Conservation (phyloP, 163 green algal species). For the Scenedesmus sp. region DNA sequence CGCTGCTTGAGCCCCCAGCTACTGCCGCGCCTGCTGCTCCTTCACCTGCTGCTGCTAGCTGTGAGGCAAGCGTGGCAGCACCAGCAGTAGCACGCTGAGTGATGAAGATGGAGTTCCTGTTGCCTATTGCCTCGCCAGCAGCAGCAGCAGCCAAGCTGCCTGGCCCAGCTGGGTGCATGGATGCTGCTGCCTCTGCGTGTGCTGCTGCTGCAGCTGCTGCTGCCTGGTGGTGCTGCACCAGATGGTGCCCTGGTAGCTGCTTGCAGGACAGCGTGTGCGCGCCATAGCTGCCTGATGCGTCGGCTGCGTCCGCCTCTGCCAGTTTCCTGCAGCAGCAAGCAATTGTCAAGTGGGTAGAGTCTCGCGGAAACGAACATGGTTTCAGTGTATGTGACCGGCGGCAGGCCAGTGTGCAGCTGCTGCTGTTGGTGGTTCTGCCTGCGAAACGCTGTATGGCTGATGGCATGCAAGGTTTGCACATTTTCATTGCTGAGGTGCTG, state of each 20-base stretch:
- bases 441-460: not conserved
- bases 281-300: constrained; percentile 36
- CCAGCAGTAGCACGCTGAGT: constrained; percentile 39
- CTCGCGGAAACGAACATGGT: not conserved
- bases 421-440: not conserved
- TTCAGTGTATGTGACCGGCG: not conserved
- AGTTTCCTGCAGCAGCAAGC: not conserved
- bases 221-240: constrained; percentile 36
- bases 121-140: not conserved
- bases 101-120: constrained; percentile 29
- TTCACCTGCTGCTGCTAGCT: not conserved
- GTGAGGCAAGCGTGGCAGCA: not conserved
- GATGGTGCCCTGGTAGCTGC: constrained; percentile 1
- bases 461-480: too few relatives aligned
- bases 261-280: not conserved
- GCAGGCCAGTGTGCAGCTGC: not conserved
- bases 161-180: not conserved
- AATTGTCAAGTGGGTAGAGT: not conserved
- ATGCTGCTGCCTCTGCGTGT: constrained; percentile 8
- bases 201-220: constrained; percentile 12
- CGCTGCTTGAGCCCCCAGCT: not conserved
- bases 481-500: too few relatives aligned
- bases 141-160: not conserved
- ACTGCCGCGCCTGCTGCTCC: not conserved
- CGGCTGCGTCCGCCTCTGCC: constrained; percentile 14